Evolutionary conservation across 2,329 filamentous ascomycete genomes (phyloP).

Genomic region (Exophiala xenobiotica): DNA sequence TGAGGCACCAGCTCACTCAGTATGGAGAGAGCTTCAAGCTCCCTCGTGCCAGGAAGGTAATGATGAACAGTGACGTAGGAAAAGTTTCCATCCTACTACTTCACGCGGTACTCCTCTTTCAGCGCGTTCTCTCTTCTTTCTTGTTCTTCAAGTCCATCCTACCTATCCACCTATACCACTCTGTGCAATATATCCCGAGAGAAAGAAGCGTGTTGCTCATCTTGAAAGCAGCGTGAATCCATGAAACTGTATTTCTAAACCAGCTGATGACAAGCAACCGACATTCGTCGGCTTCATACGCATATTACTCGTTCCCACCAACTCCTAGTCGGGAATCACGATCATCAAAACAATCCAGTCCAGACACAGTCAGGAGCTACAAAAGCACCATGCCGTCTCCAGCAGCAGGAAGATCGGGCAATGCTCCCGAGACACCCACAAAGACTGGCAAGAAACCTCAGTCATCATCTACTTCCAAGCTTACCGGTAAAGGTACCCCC

Average conservation of each 20-base stretch:
- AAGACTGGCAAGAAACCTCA: slow-evolving; percentile 32
- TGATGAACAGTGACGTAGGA: slow-evolving; percentile 18
- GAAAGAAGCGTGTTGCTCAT: slow-evolving; percentile 7
- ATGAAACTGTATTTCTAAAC: slow-evolving; percentile 17
- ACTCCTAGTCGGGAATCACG: slow-evolving; percentile 25
- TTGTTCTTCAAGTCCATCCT: slow-evolving; percentile 19
- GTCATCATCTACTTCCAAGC: slow-evolving; percentile 31
- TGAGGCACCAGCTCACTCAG: slow-evolving; percentile 22
- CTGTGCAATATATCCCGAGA: slow-evolving; percentile 4
- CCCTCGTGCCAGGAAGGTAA: slow-evolving; percentile 9
- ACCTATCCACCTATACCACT: slow-evolving; percentile 9
- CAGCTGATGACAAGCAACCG: slow-evolving; percentile 29
- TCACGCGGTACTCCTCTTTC: slow-evolving; percentile 11
- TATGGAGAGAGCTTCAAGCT: slow-evolving; percentile 2
- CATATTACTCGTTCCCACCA: slow-evolving; percentile 30
- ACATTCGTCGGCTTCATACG: slow-evolving; percentile 31
- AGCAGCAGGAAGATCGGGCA: slow-evolving; percentile 25
- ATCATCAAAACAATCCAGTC: slow-evolving; percentile 20
- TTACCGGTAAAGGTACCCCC: slow-evolving; percentile 24
- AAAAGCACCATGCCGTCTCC: slow-evolving; percentile 31
- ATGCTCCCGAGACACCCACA: slow-evolving; percentile 32
- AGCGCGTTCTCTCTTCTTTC: slow-evolving; percentile 8
- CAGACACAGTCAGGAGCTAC: slow-evolving; percentile 25
- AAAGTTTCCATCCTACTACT: slow-evolving; percentile 13
- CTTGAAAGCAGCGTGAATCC: slow-evolving; percentile 9